Base-by-base conservation (phyloP, 2,329 filamentous ascomycete species). In the Nothopassalora personata region DNA sequence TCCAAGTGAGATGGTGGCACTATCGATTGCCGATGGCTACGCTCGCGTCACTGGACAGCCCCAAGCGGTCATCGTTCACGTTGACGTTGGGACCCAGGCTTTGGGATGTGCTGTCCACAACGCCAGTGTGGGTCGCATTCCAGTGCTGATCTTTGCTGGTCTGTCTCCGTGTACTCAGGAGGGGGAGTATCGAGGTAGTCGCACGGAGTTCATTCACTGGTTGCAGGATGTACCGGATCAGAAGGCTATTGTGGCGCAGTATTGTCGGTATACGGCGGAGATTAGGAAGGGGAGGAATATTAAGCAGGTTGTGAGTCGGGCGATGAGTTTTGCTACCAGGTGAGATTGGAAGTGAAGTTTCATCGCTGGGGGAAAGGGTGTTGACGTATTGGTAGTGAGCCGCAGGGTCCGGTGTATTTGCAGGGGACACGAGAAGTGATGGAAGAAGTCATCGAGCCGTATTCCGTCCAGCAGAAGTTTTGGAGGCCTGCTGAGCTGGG, bases 261-360 rank as follows among this genome's bases (percentile, higher is more conserved):
- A 96, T 74, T 96, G 91, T 72, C 83, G 91, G 10, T 96, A 94
- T 69, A 77, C 86, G 0, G 90, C 81, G 3, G 91, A 96, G 76
- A 86, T 96, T 73, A 92, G 91, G 76, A 88, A 87, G 1, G 90
- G 90, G 13, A 83, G 83, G 69, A 96, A 95, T 68, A 84, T 95
- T 60, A 95, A 95, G 79, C 90, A 96, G 77, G 86, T 95, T 76
- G 88, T 96, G 61, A 91, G 91, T 70, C 86, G 91, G 1, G 91
- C 91, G 0, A 73, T 96, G 57, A 89, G 90, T 66, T 95, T 94
- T 69, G 90, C 91, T 0, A 87, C 78, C 49, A 90, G 86, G 31
- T 34, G 11, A 34, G 31, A 2, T 11, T 34, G 1, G 31, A 11
- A 9, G 8, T 34, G 31, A 34, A 11, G n/a, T 4, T 34, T 34